These are phyloP conservation scores for Pisolithus thermaeus DNA, from an alignment of 1,284 basidiomycete species.

Conservation along the genomic window DNA sequence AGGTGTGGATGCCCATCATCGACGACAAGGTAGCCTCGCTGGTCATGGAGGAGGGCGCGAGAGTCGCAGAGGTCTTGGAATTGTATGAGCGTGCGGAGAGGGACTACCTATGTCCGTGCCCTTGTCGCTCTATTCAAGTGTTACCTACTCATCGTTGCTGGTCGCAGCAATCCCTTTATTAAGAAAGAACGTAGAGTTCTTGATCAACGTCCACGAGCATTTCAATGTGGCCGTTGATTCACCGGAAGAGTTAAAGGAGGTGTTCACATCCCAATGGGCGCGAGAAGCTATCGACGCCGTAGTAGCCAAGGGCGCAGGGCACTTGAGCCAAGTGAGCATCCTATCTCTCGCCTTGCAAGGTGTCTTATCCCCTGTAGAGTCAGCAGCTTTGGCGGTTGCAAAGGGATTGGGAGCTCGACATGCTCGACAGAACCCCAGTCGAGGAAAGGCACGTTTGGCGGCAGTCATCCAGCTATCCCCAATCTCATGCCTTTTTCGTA, in stretches of 20 bases:
- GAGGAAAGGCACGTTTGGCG: slow-evolving; percentile 41
- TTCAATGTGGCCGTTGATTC: slow-evolving; percentile 39
- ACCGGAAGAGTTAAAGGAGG: slow-evolving; percentile 45
- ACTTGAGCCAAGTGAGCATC: slow-evolving; percentile 51
- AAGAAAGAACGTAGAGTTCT: slow-evolving; percentile 62
- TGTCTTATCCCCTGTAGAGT: slow-evolving; percentile 43
- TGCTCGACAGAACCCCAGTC: slow-evolving; percentile 42
- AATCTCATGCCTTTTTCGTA: slow-evolving; percentile 22
- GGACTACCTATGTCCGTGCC: slow-evolving; percentile 75
- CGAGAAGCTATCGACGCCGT: slow-evolving; percentile 48
- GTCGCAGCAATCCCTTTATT: slow-evolving; percentile 66
- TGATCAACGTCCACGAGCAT: slow-evolving; percentile 50
- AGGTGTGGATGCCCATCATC: slow-evolving; percentile 62
- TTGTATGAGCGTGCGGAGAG: slow-evolving; percentile 64
- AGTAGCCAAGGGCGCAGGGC: slow-evolving; percentile 51
- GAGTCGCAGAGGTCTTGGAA: slow-evolving; percentile 53
- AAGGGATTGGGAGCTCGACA: slow-evolving; percentile 70
- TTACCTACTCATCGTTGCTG: slow-evolving; percentile 9
- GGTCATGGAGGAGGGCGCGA: slow-evolving; percentile 45
- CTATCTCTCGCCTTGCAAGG: slow-evolving; percentile 4
- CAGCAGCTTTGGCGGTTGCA: slow-evolving; percentile 67
- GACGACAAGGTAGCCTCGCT: slow-evolving; percentile 44
- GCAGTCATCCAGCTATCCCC: neutral
- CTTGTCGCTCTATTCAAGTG: slow-evolving; percentile 8
- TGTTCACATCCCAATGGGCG: slow-evolving; percentile 59